phyloP scores from a whole-genome alignment of 768 basidiomycete genomes.

The Kwoniella sp. region DNA sequence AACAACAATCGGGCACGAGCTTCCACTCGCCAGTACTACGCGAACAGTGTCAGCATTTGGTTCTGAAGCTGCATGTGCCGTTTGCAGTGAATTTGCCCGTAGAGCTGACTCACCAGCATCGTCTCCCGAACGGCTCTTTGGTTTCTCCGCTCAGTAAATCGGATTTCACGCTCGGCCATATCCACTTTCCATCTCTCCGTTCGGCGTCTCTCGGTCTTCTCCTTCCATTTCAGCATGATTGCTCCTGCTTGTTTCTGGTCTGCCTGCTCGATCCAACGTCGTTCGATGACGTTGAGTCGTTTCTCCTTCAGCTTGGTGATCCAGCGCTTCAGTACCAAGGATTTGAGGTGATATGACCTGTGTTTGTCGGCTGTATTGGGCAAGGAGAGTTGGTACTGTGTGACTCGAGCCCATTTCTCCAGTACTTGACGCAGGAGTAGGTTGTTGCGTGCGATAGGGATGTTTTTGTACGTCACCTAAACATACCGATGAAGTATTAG shows the following conservation, averaged over 20 bases:
- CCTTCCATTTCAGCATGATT: constrained; percentile 32
- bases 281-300: constrained; percentile 17
- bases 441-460: constrained; percentile 27
- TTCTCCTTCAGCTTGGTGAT: constrained; percentile 17
- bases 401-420: constrained; percentile 27
- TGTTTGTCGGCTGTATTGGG: constrained; percentile 44
- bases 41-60: not conserved
- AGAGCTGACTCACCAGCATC: constrained; percentile 28
- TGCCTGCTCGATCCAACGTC: not conserved
- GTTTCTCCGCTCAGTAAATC: constrained; percentile 18
- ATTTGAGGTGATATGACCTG: constrained; percentile 22
- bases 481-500: constrained; percentile 8
- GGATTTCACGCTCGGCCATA: constrained; percentile 31
- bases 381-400: constrained; percentile 21
- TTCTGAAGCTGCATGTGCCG: not conserved
- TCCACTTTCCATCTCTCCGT: constrained; percentile 38
- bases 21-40: constrained; percentile 26
- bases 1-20: constrained; percentile 5
- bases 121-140: not conserved
- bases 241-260: not conserved
- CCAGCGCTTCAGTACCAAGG: constrained; percentile 25
- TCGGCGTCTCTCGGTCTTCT: constrained; percentile 6
- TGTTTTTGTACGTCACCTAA: constrained; percentile 28
- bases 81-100: too few species aligned
- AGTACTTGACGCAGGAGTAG: constrained; percentile 47